A percentile compares a stretch with the other conserved stretches of the same genome.
Evolutionary conservation across 768 basidiomycete species (phyloP).

Genomic region (Vararia minispora): DNA sequence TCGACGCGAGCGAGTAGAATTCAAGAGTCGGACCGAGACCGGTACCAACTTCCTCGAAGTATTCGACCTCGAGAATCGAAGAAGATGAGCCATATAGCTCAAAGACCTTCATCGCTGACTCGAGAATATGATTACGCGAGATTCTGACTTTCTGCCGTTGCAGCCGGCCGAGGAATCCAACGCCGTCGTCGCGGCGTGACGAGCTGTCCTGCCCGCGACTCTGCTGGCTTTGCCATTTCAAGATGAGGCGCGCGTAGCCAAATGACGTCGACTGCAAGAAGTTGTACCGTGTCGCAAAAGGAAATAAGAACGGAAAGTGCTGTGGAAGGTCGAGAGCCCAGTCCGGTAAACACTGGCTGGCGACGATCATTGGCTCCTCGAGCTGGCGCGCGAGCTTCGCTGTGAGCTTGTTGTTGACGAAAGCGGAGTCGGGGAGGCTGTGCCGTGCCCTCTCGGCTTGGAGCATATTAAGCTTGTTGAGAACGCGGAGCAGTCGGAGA

Average conservation of each 20-base stretch:
- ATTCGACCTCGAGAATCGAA: conserved; percentile 93
- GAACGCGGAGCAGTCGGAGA: conserved; percentile 75
- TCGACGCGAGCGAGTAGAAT: conserved; percentile 95
- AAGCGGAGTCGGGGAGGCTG: conserved; percentile 67
- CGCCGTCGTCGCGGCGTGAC: conserved; percentile 80
- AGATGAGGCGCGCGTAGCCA: conserved; percentile 89
- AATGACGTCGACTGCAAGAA: conserved; percentile 98
- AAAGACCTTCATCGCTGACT: conserved; percentile 93
- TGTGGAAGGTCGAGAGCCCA: conserved; percentile 96
- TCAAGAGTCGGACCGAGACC: conserved; percentile 96
- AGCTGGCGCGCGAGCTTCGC: conserved; percentile 96
- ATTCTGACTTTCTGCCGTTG: conserved; percentile 96
- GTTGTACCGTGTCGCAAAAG: conserved; percentile 93
- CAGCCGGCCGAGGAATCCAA: conserved; percentile 84
- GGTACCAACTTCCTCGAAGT: conserved; percentile 98
- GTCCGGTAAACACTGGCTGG: conserved; percentile 92
- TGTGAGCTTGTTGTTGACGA: conserved; percentile 95
- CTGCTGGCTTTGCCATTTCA: conserved; percentile 92
- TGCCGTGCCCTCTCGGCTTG: conserved; percentile 51
- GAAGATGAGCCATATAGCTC: conserved; percentile 93
- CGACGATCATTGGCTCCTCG: conserved; percentile 98
- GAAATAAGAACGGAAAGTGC: conserved; percentile 98
- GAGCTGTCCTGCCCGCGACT: conserved; percentile 66
- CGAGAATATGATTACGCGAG: conserved; percentile 86
- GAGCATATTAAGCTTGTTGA: conserved; percentile 74